These are phyloP conservation scores for Calycina herbarum DNA, from an alignment of 2,329 filamentous ascomycete species.

Conservation along the genomic window DNA sequence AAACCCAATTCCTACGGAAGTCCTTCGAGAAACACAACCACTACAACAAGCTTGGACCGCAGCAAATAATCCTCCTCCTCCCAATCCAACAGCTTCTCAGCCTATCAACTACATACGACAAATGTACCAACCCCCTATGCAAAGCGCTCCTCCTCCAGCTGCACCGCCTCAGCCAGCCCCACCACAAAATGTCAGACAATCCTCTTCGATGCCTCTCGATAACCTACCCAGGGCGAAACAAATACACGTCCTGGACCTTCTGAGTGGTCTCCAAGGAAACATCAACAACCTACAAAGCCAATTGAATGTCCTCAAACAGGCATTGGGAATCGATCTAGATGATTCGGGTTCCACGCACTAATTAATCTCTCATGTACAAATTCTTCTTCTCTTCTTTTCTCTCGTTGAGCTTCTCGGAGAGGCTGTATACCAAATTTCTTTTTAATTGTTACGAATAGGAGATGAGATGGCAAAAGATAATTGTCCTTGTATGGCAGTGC, in stretches of 20 bases:
- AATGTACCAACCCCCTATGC: not conserved
- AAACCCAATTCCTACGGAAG: not conserved
- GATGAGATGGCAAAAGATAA: not conserved
- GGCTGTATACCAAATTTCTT: not conserved
- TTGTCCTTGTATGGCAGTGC: not conserved
- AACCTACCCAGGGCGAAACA: conserved; percentile 27
- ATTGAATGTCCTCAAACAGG: conserved; percentile 27
- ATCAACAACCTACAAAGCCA: conserved; percentile 32
- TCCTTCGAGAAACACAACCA: conserved; percentile 4
- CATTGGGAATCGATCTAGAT: conserved; percentile 27
- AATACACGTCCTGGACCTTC: conserved; percentile 27
- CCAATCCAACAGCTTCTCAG: conserved; percentile 9
- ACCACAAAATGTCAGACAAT: not conserved
- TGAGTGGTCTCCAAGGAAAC: conserved; percentile 27
- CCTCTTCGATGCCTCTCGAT: conserved; percentile 22
- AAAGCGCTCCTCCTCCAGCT: not conserved
- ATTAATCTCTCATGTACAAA: conserved; percentile 8
- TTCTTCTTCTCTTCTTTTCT: not conserved
- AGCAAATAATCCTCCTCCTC: conserved; percentile 9
- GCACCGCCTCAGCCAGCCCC: not conserved
- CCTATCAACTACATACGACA: conserved; percentile 11
- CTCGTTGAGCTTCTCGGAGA: not conserved
- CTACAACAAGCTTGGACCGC: conserved; percentile 9
- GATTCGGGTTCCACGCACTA: conserved; percentile 13
- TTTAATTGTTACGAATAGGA: conserved; percentile 1